Evolutionary conservation across 768 basidiomycete species (phyloP).

Genomic region (Arthromyces matolae): DNA sequence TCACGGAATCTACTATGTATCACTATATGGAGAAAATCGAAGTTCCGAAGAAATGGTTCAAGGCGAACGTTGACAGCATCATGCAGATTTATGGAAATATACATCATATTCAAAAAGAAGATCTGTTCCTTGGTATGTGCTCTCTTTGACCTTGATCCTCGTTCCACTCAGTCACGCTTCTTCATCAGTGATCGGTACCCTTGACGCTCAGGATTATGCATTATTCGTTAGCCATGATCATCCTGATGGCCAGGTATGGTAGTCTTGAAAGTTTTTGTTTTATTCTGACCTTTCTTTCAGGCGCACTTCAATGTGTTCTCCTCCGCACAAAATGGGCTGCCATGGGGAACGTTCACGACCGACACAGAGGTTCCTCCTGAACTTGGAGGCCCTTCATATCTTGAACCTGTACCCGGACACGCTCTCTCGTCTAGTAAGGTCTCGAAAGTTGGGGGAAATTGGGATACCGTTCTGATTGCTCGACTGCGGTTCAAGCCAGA

Average conservation of each 20-base stretch:
- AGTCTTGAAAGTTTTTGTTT: not conserved
- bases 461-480: constrained; percentile 62
- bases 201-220: constrained; percentile 69
- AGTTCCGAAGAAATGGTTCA: constrained; percentile 72
- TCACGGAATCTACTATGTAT: constrained; percentile 68
- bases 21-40: constrained; percentile 60
- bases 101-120: constrained; percentile 54
- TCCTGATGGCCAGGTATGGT: constrained; percentile 49
- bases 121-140: constrained; percentile 48
- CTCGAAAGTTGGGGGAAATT: constrained; percentile 38
- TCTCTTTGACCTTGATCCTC: not conserved
- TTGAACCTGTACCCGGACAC: constrained; percentile 33
- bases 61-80: constrained; percentile 61
- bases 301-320: constrained; percentile 71
- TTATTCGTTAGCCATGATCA: constrained; percentile 74
- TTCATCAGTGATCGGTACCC: constrained; percentile 58
- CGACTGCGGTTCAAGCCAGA: constrained; percentile 66
- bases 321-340: constrained; percentile 44
- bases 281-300: constrained; percentile 23
- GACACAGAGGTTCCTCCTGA: constrained; percentile 43
- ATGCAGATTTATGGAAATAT: constrained; percentile 47
- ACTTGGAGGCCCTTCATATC: constrained; percentile 44
- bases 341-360: constrained; percentile 74
- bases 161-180: not conserved
- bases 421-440: constrained; percentile 49